Base-by-base conservation (phyloP, 805 yeast genomes). In the Zygosaccharomyces pseudorouxii region DNA sequence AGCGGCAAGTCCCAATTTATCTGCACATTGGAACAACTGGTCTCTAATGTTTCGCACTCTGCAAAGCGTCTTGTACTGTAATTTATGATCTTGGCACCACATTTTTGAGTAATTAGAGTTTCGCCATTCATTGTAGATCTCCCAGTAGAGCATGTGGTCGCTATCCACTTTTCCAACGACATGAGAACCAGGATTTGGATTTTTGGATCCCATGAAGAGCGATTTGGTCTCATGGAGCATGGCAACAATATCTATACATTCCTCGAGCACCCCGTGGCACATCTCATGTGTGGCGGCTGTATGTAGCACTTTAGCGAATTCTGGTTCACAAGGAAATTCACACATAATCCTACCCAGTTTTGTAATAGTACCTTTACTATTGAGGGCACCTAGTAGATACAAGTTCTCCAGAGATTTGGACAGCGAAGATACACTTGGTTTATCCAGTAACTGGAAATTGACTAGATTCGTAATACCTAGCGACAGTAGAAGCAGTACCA, bases 321-420 rank as follows among this genome's bases (percentile, higher is more conserved):
- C 87, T 3, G 97, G 97, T 56, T 89, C 95, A 53, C 90, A 77
- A 0, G 99, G 99, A 57, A 90, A 87, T 50, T 84, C 89, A 1
- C 96, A 84, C 97, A 93, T 90, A 52, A 80, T 78, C 38, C 84
- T 68, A 0, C 99, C 99, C 1, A 82, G 61, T 41, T 78, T 72
- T 0, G 98, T 92, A 35, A 93, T 70, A 44, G 78, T 74, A 0
- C 98, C 99, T 48, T 77, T 76, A 8, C 83, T 81, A 56, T 86
- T 89, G 47, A 93, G 68, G 0, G 97, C 98, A 0, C 96, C 95
- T 7, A 93, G 66, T 0, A 90, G 82, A 64, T 88, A 92, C n/a
- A 93, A 69, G 44, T 86, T 76, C 52, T 89, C 93, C 31, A 92
- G 69, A 0, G 97, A 84, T 46, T 82, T 80, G 11, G 86, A 77